Evolutionary conservation across 1,139 yeast genomes (phyloP).

Genomic region (Meyerozyma elateridarum): DNA sequence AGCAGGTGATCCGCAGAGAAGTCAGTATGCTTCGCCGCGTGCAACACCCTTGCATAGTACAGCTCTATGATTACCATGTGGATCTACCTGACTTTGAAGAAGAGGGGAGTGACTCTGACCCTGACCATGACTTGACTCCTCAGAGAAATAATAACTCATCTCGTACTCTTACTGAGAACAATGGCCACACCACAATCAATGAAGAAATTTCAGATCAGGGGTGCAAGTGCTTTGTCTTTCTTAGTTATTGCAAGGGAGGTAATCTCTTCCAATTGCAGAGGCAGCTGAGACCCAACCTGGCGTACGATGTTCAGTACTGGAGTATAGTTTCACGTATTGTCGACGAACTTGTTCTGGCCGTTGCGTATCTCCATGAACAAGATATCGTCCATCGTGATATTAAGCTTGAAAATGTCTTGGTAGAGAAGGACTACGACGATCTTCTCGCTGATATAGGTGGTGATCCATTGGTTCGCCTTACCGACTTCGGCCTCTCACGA

Average conservation of each 20-base stretch:
- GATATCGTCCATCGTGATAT: slow-evolving; percentile 81
- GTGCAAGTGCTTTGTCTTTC: slow-evolving; percentile 49
- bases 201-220: slow-evolving; percentile 21
- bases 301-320: slow-evolving; percentile 34
- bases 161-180: slow-evolving; percentile 1
- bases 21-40: slow-evolving; percentile 52
- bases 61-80: slow-evolving; percentile 24
- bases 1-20: slow-evolving; percentile 72
- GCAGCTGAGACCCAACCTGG: slow-evolving; percentile 18
- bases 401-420: slow-evolving; percentile 73
- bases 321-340: slow-evolving; percentile 55
- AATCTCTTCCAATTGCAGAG: slow-evolving; percentile 62
- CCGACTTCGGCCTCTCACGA: slow-evolving; percentile 88
- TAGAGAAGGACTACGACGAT: slow-evolving; percentile 35
- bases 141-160: not conserved
- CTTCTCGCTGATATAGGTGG: slow-evolving; percentile 12
- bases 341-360: slow-evolving; percentile 64
- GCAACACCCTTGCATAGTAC: slow-evolving; percentile 41
- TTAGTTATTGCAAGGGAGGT: slow-evolving; percentile 81
- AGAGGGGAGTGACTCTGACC: slow-evolving; percentile 18
- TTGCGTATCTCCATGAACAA: slow-evolving; percentile 65
- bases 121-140: slow-evolving; percentile 6
- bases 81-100: slow-evolving; percentile 18
- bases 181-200: slow-evolving; percentile 16
- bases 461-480: slow-evolving; percentile 32